Conservation (phyloP, 768 basidiomycete species). For the Mycena capillaripes region DNA sequence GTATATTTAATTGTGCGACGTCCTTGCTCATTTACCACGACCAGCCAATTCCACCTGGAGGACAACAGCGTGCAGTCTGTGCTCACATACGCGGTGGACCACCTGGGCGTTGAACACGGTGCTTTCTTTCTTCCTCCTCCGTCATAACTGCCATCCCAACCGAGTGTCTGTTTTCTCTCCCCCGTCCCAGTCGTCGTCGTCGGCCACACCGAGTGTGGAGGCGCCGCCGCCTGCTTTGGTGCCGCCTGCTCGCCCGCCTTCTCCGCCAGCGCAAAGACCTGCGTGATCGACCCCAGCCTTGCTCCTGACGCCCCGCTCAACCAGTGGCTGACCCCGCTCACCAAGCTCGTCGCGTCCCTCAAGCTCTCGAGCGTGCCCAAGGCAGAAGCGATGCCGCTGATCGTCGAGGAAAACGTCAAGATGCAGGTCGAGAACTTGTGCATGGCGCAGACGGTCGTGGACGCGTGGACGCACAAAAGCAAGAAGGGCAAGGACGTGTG, state of each 20-base stretch:
- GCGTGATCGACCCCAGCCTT: slow-evolving; percentile 50
- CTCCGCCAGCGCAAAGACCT: slow-evolving; percentile 45
- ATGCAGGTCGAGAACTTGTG: slow-evolving; percentile 66
- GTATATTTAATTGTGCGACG: background rate
- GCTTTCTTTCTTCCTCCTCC: slow-evolving; percentile 50
- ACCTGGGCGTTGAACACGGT: slow-evolving; percentile 86
- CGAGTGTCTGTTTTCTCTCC: slow-evolving; percentile 29
- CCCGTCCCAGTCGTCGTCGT: slow-evolving; percentile 75
- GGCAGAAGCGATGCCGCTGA: slow-evolving; percentile 55
- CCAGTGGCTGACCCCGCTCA: slow-evolving; percentile 82
- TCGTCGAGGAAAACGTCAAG: slow-evolving; percentile 75
- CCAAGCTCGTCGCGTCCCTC: slow-evolving; percentile 63
- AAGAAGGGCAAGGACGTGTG: slow-evolving; percentile 60
- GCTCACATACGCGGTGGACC: slow-evolving; percentile 79
- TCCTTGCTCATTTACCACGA: slow-evolving; percentile 7
- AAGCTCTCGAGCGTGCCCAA: slow-evolving; percentile 54
- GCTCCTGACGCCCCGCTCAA: slow-evolving; percentile 65
- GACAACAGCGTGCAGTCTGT: slow-evolving; percentile 83
- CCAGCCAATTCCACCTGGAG: slow-evolving; percentile 78
- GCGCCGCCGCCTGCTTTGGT: slow-evolving; percentile 69
- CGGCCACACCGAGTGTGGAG: slow-evolving; percentile 89
- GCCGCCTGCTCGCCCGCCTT: slow-evolving; percentile 56
- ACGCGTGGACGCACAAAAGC: slow-evolving; percentile 63
- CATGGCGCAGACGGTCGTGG: slow-evolving; percentile 57
- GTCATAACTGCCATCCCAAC: slow-evolving; percentile 48